These are phyloP conservation scores for Ceratocystis ficicola DNA, from an alignment of 2,329 filamentous ascomycete genomes.

Conservation along the genomic window DNA sequence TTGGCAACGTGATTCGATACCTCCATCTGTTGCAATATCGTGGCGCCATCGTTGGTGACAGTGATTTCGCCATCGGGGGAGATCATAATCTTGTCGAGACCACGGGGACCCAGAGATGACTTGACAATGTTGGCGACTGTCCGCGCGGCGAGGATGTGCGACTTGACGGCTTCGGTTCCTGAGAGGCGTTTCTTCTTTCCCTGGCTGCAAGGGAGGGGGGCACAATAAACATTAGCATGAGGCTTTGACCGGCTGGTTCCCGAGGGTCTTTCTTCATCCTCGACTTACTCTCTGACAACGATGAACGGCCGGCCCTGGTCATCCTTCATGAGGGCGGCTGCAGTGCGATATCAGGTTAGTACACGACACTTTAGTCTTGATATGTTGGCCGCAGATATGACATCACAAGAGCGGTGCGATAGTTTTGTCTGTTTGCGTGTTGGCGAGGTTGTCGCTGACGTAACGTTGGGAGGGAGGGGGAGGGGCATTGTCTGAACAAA, in stretches of 20 bases:
- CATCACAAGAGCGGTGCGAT: neutral
- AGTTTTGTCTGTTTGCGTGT: neutral
- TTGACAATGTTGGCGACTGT: constrained; percentile 97
- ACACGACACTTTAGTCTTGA: neutral
- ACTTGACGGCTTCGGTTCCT: constrained; percentile 94
- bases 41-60: constrained; percentile 96
- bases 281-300: constrained; percentile 83
- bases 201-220: constrained; percentile 47
- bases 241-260: constrained; percentile 20
- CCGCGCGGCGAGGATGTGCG: constrained; percentile 90
- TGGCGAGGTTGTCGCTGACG: constrained; percentile 22
- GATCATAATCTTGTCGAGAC: constrained; percentile 97
- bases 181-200: constrained; percentile 96
- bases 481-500: constrained; percentile 1
- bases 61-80: constrained; percentile 98
- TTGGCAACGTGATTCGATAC: constrained; percentile 98
- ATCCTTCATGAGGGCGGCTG: constrained; percentile 77
- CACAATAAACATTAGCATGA: constrained; percentile 22
- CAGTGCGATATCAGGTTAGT: constrained; percentile 20
- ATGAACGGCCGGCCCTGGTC: constrained; percentile 96
- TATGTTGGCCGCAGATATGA: neutral
- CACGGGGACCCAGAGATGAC: constrained; percentile 87
- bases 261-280: neutral
- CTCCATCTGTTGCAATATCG: constrained; percentile 96
- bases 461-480: constrained; percentile 7